Conservation (phyloP, 225 moss, liverwort and hornwort genomes). For the Asterella californica region DNA sequence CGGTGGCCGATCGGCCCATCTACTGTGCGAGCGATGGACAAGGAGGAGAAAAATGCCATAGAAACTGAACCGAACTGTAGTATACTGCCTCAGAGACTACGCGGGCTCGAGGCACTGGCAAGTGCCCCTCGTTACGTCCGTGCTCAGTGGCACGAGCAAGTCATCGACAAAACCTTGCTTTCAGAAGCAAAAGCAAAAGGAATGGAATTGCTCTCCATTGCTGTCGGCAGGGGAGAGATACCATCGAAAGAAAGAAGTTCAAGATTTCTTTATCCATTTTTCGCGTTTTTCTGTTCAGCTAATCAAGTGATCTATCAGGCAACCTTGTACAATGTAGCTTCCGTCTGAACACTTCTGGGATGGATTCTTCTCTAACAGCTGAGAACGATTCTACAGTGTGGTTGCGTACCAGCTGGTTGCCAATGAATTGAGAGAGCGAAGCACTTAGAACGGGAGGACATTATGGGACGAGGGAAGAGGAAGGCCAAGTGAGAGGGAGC, state of each 20-base stretch:
- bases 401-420: not conserved
- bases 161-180: not conserved
- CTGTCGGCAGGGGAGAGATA: not conserved
- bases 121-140: too few species aligned
- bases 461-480: not conserved
- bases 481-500: not conserved
- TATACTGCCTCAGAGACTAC: not conserved
- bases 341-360: not conserved
- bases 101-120: not conserved
- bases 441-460: not conserved
- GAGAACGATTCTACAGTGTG: not conserved
- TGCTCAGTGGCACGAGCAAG: not conserved
- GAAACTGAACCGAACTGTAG: not conserved
- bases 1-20: not conserved
- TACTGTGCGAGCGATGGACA: conserved; percentile 6
- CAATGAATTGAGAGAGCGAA: not conserved
- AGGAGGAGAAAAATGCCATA: not conserved
- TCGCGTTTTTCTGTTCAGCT: not conserved
- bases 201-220: not conserved
- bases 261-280: not conserved
- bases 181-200: too few species aligned
- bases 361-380: not conserved
- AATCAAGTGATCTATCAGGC: not conserved
- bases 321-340: not conserved
- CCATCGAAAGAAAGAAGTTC: not conserved